Evolutionary conservation across 208 protist species (phyloP), one percentile per base, ranked within the genome.

Genomic region (Leishmania guyanensis): DNA sequence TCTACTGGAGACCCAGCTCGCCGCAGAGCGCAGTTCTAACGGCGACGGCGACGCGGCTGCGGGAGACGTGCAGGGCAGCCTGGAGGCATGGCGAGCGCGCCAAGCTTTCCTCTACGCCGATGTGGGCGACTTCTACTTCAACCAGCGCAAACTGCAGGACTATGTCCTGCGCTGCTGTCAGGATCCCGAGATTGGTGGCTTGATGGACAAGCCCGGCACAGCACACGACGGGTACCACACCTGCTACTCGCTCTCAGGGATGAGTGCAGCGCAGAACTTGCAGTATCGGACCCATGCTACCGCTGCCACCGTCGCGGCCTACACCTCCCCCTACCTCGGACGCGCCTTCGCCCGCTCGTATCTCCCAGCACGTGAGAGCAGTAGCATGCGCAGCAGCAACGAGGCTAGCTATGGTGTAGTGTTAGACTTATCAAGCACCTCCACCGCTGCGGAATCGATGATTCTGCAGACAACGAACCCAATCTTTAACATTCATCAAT

Each of bases 151-250:
- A 56, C 73, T 98, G 72, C 92, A 97, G 79, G 79, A 89, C 56
- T 98, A 97, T 82, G 77, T 98, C 4, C 87, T 98, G 39, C 82
- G 80, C 4, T 95, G 90, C 82, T 96, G 92, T 70, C 94, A 98
- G 76, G 69, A 85, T 22, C 20, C 66, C 17, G 50, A 80, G 26
- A 43, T 80, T 29, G 97, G 97, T 33, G 97, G 97, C 5, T 64
- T 98, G 12, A 87, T 89, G 83, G 97, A 99, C 78, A 99, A 99
- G 79, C 97, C 97, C 5, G 73, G 74, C 17, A 88, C 68, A 48
- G 80, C 76, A 5, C 82, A 88, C 64, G 97, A 99, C 79, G 81
- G 79, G 48, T 98, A 98, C 84, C 97, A 99, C 88, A 98, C 95
- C 22, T 98, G 94, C 86, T 98, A 98, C 86, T 78, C 94, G 0